These are phyloP conservation scores for Penicillium ucsense DNA, from an alignment of 495 filamentous ascomycete species.

Conservation along the genomic window DNA sequence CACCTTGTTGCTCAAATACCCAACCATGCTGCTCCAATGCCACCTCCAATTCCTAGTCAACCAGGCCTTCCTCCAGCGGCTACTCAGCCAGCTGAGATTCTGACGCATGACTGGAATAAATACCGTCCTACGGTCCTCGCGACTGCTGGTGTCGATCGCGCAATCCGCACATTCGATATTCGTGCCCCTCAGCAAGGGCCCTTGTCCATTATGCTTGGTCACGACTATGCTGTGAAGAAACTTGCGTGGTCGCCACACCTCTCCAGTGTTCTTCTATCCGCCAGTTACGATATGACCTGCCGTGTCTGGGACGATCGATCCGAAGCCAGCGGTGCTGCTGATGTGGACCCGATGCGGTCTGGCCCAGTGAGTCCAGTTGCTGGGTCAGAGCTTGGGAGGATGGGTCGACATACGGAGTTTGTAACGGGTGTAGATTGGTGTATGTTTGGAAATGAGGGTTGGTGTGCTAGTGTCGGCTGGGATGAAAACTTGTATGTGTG, in stretches of 20 bases:
- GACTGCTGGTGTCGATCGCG: slow-evolving; percentile 78
- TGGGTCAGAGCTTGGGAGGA: slow-evolving; percentile 69
- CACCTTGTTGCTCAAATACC: slow-evolving; percentile 70
- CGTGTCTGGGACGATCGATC: slow-evolving; percentile 75
- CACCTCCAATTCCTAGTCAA: slow-evolving; percentile 26
- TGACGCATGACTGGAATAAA: slow-evolving; percentile 99
- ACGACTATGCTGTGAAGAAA: slow-evolving; percentile 81
- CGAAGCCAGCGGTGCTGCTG: slow-evolving; percentile 43
- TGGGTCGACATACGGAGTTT: slow-evolving; percentile 92
- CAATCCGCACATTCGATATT: slow-evolving; percentile 83
- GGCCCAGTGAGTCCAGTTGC: slow-evolving; percentile 29
- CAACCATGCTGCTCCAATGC: slow-evolving; percentile 54
- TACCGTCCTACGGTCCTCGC: slow-evolving; percentile 78
- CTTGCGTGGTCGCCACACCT: slow-evolving; percentile 89
- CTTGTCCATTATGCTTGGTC: slow-evolving; percentile 60
- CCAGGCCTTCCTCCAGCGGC: slow-evolving; percentile 23
- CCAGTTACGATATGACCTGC: slow-evolving; percentile 96
- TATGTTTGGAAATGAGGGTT: slow-evolving; percentile 87
- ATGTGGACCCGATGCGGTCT: slow-evolving; percentile 31
- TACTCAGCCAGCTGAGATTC: slow-evolving; percentile 57
- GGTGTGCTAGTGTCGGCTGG: slow-evolving; percentile 91
- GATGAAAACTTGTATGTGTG: slow-evolving; percentile 84
- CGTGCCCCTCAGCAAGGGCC: slow-evolving; percentile 63
- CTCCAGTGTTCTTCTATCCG: slow-evolving; percentile 71
- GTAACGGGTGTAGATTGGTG: slow-evolving; percentile 98